Base-by-base conservation (phyloP, 225 moss, liverwort and hornwort species). In the Pseudoscleropodium purum region DNA sequence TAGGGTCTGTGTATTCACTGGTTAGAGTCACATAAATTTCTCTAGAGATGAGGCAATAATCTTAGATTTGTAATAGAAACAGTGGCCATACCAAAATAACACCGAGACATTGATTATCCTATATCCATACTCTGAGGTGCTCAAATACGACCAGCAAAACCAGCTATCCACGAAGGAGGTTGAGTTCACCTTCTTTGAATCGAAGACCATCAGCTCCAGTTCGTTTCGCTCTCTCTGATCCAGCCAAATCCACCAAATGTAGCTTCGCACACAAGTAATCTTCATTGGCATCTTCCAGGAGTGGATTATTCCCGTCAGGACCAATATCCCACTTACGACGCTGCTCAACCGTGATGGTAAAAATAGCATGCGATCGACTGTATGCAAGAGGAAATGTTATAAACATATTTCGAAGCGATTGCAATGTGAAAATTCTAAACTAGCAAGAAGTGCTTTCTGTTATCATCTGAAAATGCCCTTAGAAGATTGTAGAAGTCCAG, bases 321-420 rank as follows among this genome's bases (percentile, higher is more conserved):
- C 90, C 91, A n/a, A 93, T 65, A 31, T 99, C 96, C 99, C 97
- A 99, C 76, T 97, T 97, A 45, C 99, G 96, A 63, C 97, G 96
- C 85, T 99, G 99, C 94, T 99, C 99, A 36, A 99, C 84, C 67
- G 96, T 97, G 56, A 99, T 94, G 24, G 99, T 99, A 66, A 99
- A 97, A 47, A 99, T 99, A 49, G 99, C 99, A 90, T 99, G 99
- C 85, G 99, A 99, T 72, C 99, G 99, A 90, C 99, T 99, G 99
- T 43, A 52, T 15, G 75, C 43, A 51, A 60, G 30, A 47, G 49
- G 29, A 84, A 70, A 57, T 20, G 49, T 82, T 54, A 59, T 11
- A 7, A 45, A 27, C 23, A 20, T 43, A 68, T 24, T 70, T n/a
- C 43, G 33, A 49, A 67, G 52, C 12, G 52, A 69, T 39, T 43